Evolutionary conservation across 2,329 filamentous ascomycete species (phyloP).

Genomic region (Aspergillus sp.): DNA sequence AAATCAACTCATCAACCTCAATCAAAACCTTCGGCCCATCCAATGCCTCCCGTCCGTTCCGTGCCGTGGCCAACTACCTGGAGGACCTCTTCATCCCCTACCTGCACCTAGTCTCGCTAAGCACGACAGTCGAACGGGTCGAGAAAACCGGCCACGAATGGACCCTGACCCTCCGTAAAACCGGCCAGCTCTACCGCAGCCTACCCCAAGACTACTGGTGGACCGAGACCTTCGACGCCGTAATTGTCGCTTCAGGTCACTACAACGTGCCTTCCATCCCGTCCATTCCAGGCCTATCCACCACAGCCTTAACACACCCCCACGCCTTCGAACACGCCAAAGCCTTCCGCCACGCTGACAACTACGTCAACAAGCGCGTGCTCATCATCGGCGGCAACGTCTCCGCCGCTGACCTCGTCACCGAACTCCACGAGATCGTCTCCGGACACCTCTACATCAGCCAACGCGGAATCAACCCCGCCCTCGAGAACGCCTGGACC

Average conservation of each 20-base stretch:
- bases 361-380: conserved; percentile 41
- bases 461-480: conserved; percentile 23
- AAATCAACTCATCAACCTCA: conserved; percentile 25
- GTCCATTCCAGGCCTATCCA: conserved; percentile 36
- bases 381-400: conserved; percentile 33
- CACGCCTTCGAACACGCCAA: conserved; percentile 42
- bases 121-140: conserved; percentile 34
- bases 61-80: conserved; percentile 25
- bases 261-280: conserved; percentile 46
- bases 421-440: conserved; percentile 28
- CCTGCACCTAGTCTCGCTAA: conserved; percentile 31
- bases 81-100: conserved; percentile 30
- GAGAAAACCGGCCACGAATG: conserved; percentile 28
- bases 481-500: conserved; percentile 22
- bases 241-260: conserved; percentile 47
- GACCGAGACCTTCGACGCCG: conserved; percentile 45
- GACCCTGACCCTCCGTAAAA: conserved; percentile 32
- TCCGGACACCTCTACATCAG: conserved; percentile 24
- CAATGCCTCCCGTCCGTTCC: conserved; percentile 29
- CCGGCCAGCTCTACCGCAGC: conserved; percentile 12
- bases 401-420: conserved; percentile 31
- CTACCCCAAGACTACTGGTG: conserved; percentile 37
- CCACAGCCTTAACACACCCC: conserved; percentile 34
- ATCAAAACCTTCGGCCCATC: conserved; percentile 19
- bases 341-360: conserved; percentile 33